Base-by-base conservation (phyloP, 2,329 filamentous ascomycete species). In the Leptosphaerulina australis region DNA sequence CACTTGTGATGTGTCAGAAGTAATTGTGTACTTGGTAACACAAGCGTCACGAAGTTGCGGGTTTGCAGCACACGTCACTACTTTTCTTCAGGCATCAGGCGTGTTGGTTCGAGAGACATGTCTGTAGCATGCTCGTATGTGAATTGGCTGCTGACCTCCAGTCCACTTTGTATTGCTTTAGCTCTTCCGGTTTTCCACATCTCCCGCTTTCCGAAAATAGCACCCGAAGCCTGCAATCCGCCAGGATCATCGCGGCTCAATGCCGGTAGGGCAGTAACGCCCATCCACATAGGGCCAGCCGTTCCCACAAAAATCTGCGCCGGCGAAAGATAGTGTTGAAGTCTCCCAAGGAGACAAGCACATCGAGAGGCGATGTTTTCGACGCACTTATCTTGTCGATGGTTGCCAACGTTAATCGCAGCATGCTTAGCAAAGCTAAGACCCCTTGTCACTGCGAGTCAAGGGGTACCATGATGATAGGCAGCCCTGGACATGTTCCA, bases 151-250 rank as follows among this genome's bases (percentile, higher is more conserved):
- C 41, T 41, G 48, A 46, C 36, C 20, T 41, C 35, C 11, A 29
- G 22, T 12, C 6, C 18, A 35, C 35, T 12, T 38, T 38, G 11
- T 6, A 14, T 9, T 21, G 20, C 29, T 22, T 20, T 9, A 21
- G 20, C 29, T 22, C 22, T 29, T 18, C 18, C 30, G 29, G 28
- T n/a, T 36, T 37, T 31, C 47, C 35, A 29, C n/a, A 9, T 18
- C 11, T 18, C 24, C 37, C 37, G 37, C 30, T 35, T 38, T 50
- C 48, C 48, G 21, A 51, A 51, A 51, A 51, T 51, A 51, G 48
- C 36, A 36, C 6, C 5, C 9, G 30, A 18, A 7, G 14, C 35
- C 20, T 37, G 35, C 24, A 26, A 40, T 47, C 35, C 20, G 35
- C 47, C 28, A 15, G 37, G 48, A 33, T 43, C 15, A 29, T 35